Evolutionary conservation across 2,329 filamentous ascomycete species (phyloP).

Genomic region (Herpotrichia juniperi): DNA sequence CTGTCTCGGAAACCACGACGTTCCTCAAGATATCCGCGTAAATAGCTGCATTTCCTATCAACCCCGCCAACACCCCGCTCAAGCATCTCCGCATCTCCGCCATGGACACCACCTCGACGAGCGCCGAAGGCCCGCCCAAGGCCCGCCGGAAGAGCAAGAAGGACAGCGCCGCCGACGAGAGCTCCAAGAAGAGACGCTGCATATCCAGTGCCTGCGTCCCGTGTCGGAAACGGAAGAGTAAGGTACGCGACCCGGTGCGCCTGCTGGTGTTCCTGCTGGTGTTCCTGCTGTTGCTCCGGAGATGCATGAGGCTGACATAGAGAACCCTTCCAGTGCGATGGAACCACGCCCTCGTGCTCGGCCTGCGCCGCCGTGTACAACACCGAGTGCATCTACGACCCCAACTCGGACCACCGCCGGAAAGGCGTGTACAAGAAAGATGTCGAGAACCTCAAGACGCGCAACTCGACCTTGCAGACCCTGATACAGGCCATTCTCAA

Average conservation of each 20-base stretch:
- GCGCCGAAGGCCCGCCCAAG: constrained; percentile 30
- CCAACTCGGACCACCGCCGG: constrained; percentile 91
- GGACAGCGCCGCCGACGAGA: constrained; percentile 45
- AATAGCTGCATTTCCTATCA: neutral
- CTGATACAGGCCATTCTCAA: constrained; percentile 92
- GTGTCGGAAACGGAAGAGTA: constrained; percentile 49
- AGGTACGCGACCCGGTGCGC: constrained; percentile 38
- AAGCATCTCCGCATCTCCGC: constrained; percentile 1
- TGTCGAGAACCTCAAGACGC: constrained; percentile 84
- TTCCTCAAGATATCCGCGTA: too few species aligned
- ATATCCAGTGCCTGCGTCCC: constrained; percentile 48
- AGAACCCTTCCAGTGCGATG: constrained; percentile 70
- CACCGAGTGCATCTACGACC: constrained; percentile 91
- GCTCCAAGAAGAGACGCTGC: constrained; percentile 51
- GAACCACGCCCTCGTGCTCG: constrained; percentile 87
- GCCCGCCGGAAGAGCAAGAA: constrained; percentile 42
- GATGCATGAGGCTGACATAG: constrained; percentile 16
- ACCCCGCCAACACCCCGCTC: neutral
- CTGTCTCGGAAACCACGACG: neutral
- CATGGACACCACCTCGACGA: constrained; percentile 10
- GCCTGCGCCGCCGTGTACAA: constrained; percentile 95
- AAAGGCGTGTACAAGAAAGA: constrained; percentile 98
- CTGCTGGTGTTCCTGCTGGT: constrained; percentile 1
- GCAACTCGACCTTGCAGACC: constrained; percentile 87
- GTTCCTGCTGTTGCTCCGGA: constrained; percentile 14